Evolutionary conservation across 2,329 filamentous ascomycete genomes (phyloP), one percentile per base, ranked within the genome.

Genomic region (Chalara sp.): DNA sequence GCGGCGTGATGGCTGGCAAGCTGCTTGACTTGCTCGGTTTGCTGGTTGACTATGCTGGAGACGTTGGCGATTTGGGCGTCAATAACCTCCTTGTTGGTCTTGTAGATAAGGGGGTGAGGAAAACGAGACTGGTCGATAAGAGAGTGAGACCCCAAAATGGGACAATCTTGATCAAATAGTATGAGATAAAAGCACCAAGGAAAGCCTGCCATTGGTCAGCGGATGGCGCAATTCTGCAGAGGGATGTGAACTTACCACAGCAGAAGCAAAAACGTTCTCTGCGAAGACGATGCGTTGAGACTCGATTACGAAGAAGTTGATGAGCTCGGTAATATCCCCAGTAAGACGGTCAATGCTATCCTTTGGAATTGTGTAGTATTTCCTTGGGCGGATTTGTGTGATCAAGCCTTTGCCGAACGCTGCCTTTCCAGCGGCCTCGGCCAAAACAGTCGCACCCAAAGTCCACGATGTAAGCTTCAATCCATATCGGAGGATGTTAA

Each of bases 281-380:
- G 76, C 83, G 58, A 82, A 87, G 51, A 86, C 63, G 58, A 87
- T 79, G 55, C 83, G 77, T 72, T 87, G 84, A 47, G 76, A 72
- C 71, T 87, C 84, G 51, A 87, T 84, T 54, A 85, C 74, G 60
- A 86, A 82, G 68, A 87, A 87, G 75, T 87, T 87, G 70, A 83
- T 67, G 53, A 87, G 75, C 68, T 86, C 83, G 62, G 85, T 79
- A 40, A 82, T 71, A 57, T 86, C 83, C 51, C 79, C 80, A 59
- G 84, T 77, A 56, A 83, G 58, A 51, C 69, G 66, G 60, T 86
- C 79, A 39, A 86, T 68, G 6, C 79, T 81, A 59, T 83, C 78
- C 57, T 78, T 76, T 7, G 83, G 76, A 41, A 87, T 68, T 5
- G 81, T 84, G 68, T 83, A 84, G 71, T 87, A 87, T 66, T 78